phyloP scores from a whole-genome alignment of 1,284 basidiomycete species.

The Naganishia cerealis region DNA sequence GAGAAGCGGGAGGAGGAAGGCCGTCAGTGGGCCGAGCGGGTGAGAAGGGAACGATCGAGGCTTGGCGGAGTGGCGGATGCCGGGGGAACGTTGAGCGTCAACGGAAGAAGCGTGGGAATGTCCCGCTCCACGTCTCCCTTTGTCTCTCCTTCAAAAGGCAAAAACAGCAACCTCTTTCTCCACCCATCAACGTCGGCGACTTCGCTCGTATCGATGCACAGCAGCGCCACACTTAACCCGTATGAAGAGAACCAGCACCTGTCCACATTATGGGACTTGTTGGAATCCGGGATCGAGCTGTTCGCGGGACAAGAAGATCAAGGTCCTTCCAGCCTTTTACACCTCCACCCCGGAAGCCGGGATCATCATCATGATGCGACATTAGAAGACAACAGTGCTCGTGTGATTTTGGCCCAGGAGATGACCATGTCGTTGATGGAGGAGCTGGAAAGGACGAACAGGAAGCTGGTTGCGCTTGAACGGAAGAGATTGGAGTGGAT shows the following conservation, averaged over 20 bases:
- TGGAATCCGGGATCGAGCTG: slow-evolving; percentile 34
- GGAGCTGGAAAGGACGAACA: slow-evolving; percentile 68
- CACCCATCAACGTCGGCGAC: slow-evolving; percentile 30
- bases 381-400: slow-evolving; percentile 57
- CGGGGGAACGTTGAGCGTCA: slow-evolving; percentile 38
- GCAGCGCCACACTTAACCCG: neutral
- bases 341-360: neutral
- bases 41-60: slow-evolving; percentile 40
- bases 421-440: slow-evolving; percentile 63
- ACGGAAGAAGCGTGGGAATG: slow-evolving; percentile 14
- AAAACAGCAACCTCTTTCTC: slow-evolving; percentile 8
- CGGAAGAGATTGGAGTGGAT: slow-evolving; percentile 52
- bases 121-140: slow-evolving; percentile 4
- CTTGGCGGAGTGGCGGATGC: slow-evolving; percentile 38
- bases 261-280: slow-evolving; percentile 31
- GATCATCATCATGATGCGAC: neutral
- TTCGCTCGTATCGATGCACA: slow-evolving; percentile 23
- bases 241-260: slow-evolving; percentile 32
- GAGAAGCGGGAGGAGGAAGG: slow-evolving; percentile 57
- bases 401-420: slow-evolving; percentile 64
- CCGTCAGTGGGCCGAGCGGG: slow-evolving; percentile 50
- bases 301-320: slow-evolving; percentile 46
- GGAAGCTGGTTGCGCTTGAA: slow-evolving; percentile 62
- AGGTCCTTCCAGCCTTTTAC: slow-evolving; percentile 45
- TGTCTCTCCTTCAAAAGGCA: slow-evolving; percentile 10